These are phyloP conservation scores for Suillus variegatus DNA, from an alignment of 768 basidiomycete species.

Conservation along the genomic window DNA sequence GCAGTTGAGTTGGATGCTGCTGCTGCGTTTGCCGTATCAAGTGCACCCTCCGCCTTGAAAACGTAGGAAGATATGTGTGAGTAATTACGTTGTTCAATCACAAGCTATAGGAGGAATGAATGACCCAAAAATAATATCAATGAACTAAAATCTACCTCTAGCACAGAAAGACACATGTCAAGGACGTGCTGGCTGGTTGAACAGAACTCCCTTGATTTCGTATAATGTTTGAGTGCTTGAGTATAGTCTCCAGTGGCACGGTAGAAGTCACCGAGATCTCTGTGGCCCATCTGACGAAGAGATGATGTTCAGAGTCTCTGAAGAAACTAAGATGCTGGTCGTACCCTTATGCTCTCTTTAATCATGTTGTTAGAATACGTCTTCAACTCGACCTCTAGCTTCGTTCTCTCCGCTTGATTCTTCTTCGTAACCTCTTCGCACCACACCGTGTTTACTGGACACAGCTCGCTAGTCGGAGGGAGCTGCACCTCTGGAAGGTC, in stretches of 20 bases:
- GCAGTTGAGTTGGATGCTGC: conserved; percentile 33
- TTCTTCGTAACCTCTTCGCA: conserved; percentile 63
- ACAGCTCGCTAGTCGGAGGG: conserved; percentile 49
- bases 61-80: conserved; percentile 89
- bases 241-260: conserved; percentile 71
- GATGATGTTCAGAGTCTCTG: not conserved
- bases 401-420: conserved; percentile 75
- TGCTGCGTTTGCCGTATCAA: conserved; percentile 59
- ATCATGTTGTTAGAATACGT: conserved; percentile 96
- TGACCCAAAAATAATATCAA: not conserved
- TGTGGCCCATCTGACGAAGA: conserved; percentile 74
- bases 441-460: conserved; percentile 69
- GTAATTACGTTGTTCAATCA: conserved; percentile 86
- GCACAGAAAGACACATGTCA: conserved; percentile 84
- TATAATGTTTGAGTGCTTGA: conserved; percentile 75
- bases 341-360: conserved; percentile 95
- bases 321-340: conserved; percentile 16
- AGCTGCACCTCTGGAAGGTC: conserved; percentile 36
- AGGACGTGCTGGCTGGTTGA: conserved; percentile 90
- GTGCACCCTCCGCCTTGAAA: conserved; percentile 91
- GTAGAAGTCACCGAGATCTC: conserved; percentile 84
- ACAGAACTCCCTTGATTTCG: conserved; percentile 93
- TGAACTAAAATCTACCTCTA: conserved; percentile 56
- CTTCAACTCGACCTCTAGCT: conserved; percentile 92
- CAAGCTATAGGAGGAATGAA: conserved; percentile 48